Base-by-base conservation (phyloP, 2,329 filamentous ascomycete genomes). In the Fusarium palustre region DNA sequence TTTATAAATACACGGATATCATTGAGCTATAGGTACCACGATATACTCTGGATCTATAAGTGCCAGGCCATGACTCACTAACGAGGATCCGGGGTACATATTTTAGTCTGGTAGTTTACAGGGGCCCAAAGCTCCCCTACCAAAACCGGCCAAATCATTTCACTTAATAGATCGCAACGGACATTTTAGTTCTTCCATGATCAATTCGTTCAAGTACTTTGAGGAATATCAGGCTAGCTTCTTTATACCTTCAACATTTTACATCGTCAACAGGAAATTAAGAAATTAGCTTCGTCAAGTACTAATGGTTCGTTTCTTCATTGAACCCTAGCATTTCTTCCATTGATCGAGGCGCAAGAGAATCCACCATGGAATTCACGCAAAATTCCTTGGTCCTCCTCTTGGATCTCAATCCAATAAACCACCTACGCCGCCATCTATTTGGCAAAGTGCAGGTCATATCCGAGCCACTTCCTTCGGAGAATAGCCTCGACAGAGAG, bases 401-500 rank as follows among this genome's bases (percentile, higher is more conserved):
- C 30, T 34, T 25, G 24, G 45, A 55, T 28, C 52, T 42, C n/a
- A 15, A 47, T 36, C 45, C 45, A 31, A 25, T 31, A 36, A 46
- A 25, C 10, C 34, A 54, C 45, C 20, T 62, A 42, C 43, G 22
- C 36, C 49, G 28, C 25, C 64, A 20, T 65, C 83, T 91, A 99
- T 88, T 99, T 99, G 63, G 96, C 96, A 84, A 99, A 99, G 83
- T 99, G 96, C 78, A 99, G 86, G 79, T 99, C 96, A 79, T 98
- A 99, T 69, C 92, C 92, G 71, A 99, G 86, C 95, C 95, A 98
- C 85, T 97, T 97, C 80, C 96, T 90, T 68, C 90, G 87, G 68
- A 91, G 82, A 31, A 99, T 92, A 78, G 93, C 85, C 15, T 90
- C 88, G 20, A 97, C 91, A 58, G 85, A 88, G 75, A 99, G 86